phyloP scores from a whole-genome alignment of 371 early-diverging fungal genomes.

The Umbelopsis sp. region DNA sequence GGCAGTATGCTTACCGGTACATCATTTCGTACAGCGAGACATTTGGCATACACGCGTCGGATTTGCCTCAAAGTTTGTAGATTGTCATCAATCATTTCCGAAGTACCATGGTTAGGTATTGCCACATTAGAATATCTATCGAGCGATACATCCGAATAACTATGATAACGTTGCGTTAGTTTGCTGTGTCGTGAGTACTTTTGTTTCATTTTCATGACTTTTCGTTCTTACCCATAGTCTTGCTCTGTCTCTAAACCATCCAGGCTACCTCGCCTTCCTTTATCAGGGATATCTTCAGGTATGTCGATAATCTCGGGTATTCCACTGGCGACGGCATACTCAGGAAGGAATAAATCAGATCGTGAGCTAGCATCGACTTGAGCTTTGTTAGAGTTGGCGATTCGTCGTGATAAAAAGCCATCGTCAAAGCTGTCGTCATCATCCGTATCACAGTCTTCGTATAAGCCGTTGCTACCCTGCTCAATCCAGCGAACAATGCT shows the following conservation, averaged over 20 bases:
- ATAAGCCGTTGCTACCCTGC: slow-evolving; percentile 36
- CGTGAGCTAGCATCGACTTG: slow-evolving; percentile 42
- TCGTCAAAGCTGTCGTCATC: slow-evolving; percentile 57
- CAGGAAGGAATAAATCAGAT: slow-evolving; percentile 56
- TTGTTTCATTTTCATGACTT: not conserved
- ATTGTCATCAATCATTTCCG: slow-evolving; percentile 63
- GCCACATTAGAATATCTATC: slow-evolving; percentile 65
- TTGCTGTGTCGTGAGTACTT: too few relatives aligned
- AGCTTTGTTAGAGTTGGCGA: slow-evolving; percentile 47
- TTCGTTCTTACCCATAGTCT: slow-evolving; percentile 17
- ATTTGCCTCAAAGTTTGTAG: slow-evolving; percentile 65
- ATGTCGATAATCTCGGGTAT: slow-evolving; percentile 51
- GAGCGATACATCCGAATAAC: slow-evolving; percentile 43
- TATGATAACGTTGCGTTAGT: not conserved
- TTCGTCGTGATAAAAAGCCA: slow-evolving; percentile 55
- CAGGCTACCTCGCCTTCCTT: slow-evolving; percentile 2
- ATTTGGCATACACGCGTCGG: slow-evolving; percentile 74
- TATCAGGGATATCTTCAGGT: slow-evolving; percentile 24
- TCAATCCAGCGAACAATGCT: slow-evolving; percentile 43
- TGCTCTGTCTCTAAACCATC: not conserved
- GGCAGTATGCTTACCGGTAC: slow-evolving; percentile 45
- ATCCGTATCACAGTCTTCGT: slow-evolving; percentile 53
- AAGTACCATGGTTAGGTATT: slow-evolving; percentile 65
- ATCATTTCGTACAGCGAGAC: slow-evolving; percentile 70
- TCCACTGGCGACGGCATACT: slow-evolving; percentile 54